Percentiles rank a stretch among this genome's conserved stretches.
Evolutionary conservation across 2,329 filamentous ascomycete genomes (phyloP).

Genomic region (Calonectria pauciramosa): DNA sequence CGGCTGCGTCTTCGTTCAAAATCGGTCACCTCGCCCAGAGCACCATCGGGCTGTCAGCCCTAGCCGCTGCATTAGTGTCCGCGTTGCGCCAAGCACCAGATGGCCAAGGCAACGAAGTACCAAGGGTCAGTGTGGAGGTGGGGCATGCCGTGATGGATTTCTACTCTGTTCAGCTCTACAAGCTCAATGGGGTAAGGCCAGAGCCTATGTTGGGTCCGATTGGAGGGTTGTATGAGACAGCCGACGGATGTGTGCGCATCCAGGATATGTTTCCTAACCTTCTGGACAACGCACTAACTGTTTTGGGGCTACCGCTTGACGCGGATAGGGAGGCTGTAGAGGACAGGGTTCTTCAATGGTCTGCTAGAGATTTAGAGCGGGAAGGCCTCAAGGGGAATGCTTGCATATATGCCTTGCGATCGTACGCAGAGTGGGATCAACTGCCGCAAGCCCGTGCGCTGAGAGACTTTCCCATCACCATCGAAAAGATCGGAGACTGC

Average conservation of each 20-base stretch:
- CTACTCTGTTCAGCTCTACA: slow-evolving; percentile 65
- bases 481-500: slow-evolving; percentile 50
- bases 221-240: slow-evolving; percentile 64
- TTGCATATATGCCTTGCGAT: slow-evolving; percentile 62
- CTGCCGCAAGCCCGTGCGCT: slow-evolving; percentile 61
- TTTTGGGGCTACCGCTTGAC: slow-evolving; percentile 55
- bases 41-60: slow-evolving; percentile 64
- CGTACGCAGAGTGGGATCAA: slow-evolving; percentile 65
- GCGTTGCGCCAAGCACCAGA: slow-evolving; percentile 48
- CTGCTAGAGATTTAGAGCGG: slow-evolving; percentile 62
- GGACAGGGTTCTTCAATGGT: slow-evolving; percentile 60
- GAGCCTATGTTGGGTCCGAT: slow-evolving; percentile 57
- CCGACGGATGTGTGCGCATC: slow-evolving; percentile 66
- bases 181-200: slow-evolving; percentile 48
- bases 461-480: slow-evolving; percentile 59
- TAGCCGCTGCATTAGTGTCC: slow-evolving; percentile 63
- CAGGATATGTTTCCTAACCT: slow-evolving; percentile 69
- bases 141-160: slow-evolving; percentile 66
- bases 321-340: slow-evolving; percentile 37
- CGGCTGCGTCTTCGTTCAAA: slow-evolving; percentile 66
- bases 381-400: slow-evolving; percentile 50
- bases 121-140: slow-evolving; percentile 57
- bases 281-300: slow-evolving; percentile 54
- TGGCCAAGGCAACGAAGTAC: slow-evolving; percentile 34
- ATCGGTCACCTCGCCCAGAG: slow-evolving; percentile 66